Conservation (phyloP, 495 filamentous ascomycete species). For the Talaromyces trachyspermus region DNA sequence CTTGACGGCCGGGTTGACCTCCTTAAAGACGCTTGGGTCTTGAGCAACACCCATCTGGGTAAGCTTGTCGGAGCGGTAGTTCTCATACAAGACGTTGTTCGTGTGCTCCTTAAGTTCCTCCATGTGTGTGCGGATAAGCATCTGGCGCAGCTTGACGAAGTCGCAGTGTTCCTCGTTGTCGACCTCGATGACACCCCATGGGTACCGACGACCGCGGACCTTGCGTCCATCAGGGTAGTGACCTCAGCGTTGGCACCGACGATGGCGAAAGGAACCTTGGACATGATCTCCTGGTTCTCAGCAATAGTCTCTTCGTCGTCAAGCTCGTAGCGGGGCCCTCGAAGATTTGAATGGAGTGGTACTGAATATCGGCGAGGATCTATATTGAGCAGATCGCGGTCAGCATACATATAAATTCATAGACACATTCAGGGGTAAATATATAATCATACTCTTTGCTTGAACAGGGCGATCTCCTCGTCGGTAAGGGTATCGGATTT, state of each 20-base stretch:
- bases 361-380: conserved; percentile 95
- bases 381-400: too few species aligned
- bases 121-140: conserved; percentile 99
- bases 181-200: conserved; percentile 98
- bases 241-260: conserved; percentile 95
- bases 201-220: conserved; percentile 92
- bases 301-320: conserved; percentile 99
- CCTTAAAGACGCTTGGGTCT: conserved; percentile 98
- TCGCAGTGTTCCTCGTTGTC: conserved; percentile 99
- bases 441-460: conserved; percentile 92
- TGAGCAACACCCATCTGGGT: conserved; percentile 96
- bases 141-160: conserved; percentile 98
- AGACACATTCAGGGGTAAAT: too few species aligned
- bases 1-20: conserved; percentile 99
- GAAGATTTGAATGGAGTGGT: conserved; percentile 97
- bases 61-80: conserved; percentile 99
- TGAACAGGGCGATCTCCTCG: conserved; percentile 89
- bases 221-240: conserved; percentile 86
- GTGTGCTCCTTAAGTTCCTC: conserved; percentile 99
- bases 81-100: conserved; percentile 97
- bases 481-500: conserved; percentile 98
- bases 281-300: conserved; percentile 99
- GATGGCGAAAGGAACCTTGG: conserved; percentile 97
- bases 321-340: conserved; percentile 95
- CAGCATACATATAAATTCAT: too few species aligned